These are phyloP conservation scores for Alternaria dauci DNA, from an alignment of 2,329 filamentous ascomycete species.

Conservation along the genomic window DNA sequence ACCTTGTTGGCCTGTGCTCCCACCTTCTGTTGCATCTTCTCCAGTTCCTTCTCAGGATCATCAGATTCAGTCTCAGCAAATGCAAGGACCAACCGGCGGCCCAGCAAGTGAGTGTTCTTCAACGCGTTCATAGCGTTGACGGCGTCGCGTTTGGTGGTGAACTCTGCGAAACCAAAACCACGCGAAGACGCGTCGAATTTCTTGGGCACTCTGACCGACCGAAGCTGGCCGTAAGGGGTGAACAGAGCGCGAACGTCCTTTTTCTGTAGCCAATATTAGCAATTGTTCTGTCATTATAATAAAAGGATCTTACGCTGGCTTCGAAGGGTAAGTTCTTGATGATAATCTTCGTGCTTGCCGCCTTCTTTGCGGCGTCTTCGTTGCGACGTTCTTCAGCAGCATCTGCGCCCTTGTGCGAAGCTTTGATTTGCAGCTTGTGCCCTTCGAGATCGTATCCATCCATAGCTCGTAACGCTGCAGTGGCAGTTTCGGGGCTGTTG, in stretches of 20 bases:
- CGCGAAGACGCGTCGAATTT: slow-evolving; percentile 90
- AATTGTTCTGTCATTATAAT: slow-evolving; percentile 13
- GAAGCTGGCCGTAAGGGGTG: slow-evolving; percentile 88
- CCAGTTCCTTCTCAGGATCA: slow-evolving; percentile 94
- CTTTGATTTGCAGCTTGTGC: slow-evolving; percentile 83
- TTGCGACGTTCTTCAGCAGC: slow-evolving; percentile 85
- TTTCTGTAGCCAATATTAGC: slow-evolving; percentile 61
- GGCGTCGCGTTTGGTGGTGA: slow-evolving; percentile 89
- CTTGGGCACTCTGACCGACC: slow-evolving; percentile 91
- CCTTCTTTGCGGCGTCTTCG: slow-evolving; percentile 84
- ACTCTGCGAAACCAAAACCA: slow-evolving; percentile 97
- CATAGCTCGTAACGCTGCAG: slow-evolving; percentile 84
- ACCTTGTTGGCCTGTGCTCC: slow-evolving; percentile 90
- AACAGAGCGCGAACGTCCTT: slow-evolving; percentile 89
- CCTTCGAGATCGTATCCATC: slow-evolving; percentile 87
- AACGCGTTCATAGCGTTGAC: slow-evolving; percentile 89
- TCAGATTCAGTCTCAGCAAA: slow-evolving; percentile 88
- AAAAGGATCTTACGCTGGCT: slow-evolving; percentile 56
- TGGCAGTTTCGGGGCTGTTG: slow-evolving; percentile 76
- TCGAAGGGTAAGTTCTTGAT: slow-evolving; percentile 99
- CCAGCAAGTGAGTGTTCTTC: slow-evolving; percentile 90
- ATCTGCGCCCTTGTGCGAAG: slow-evolving; percentile 86
- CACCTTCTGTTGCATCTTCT: slow-evolving; percentile 96
- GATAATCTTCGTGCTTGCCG: slow-evolving; percentile 87
- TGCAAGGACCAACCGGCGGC: slow-evolving; percentile 86